Evolutionary conservation across 23 red algal species (phyloP).

Genomic region (Chondrus crispus): DNA sequence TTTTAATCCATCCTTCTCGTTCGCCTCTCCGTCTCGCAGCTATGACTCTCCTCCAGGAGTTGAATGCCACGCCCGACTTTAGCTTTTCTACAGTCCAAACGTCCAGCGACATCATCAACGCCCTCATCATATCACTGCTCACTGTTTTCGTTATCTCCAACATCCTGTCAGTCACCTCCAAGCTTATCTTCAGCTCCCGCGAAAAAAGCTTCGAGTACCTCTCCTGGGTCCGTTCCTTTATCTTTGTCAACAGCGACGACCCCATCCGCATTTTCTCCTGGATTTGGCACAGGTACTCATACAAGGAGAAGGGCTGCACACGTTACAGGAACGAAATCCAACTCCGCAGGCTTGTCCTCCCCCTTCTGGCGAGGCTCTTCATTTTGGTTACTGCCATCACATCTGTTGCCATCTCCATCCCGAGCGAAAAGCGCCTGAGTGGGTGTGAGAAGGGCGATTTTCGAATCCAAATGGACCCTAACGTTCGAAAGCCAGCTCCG

Average conservation of each 20-base stretch:
- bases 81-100: constrained; percentile 15
- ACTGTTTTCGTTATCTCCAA: neutral
- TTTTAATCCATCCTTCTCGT: no score
- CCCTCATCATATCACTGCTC: neutral
- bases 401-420: neutral
- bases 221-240: neutral
- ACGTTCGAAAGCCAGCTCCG: neutral
- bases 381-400: neutral
- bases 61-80: neutral
- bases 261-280: neutral
- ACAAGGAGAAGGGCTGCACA: no score
- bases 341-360: neutral
- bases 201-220: neutral
- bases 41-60: neutral
- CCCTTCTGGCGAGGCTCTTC: neutral
- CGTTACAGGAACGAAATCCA: neutral
- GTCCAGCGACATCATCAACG: neutral
- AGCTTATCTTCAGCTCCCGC: neutral
- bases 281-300: neutral
- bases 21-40: no score
- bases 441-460: constrained; percentile 3
- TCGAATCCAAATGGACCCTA: neutral
- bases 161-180: neutral
- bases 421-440: constrained; percentile 6
- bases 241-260: constrained; percentile 19